phyloP scores from a whole-genome alignment of 805 yeast species.

The Yamadazyma phyllophila region DNA sequence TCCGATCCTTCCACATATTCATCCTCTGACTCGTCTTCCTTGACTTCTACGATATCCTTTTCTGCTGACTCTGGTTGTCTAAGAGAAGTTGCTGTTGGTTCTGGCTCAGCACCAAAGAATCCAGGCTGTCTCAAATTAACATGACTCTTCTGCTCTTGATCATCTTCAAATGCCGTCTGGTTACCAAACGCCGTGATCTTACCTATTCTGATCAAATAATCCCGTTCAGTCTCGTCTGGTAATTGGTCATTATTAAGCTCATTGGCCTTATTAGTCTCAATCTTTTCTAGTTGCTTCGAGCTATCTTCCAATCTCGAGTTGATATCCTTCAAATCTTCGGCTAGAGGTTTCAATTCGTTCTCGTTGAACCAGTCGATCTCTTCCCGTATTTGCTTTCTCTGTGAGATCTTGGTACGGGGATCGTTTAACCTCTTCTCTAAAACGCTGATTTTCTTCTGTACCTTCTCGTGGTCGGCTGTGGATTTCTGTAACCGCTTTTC shows the following conservation, averaged over 20 bases:
- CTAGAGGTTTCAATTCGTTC: constrained; percentile 52
- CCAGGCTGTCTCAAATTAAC: constrained; percentile 53
- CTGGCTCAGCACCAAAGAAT: constrained; percentile 17
- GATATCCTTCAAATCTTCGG: constrained; percentile 30
- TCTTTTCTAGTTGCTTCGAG: constrained; percentile 38
- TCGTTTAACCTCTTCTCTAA: constrained; percentile 49
- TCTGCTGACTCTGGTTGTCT: too few relatives aligned
- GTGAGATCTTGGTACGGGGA: constrained; percentile 64
- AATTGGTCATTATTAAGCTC: constrained; percentile 32
- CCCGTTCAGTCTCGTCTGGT: constrained; percentile 77
- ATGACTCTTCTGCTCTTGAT: constrained; percentile 36
- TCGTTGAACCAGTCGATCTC: constrained; percentile 53
- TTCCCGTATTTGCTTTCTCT: constrained; percentile 49
- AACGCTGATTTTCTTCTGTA: constrained; percentile 40
- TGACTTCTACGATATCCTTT: not conserved
- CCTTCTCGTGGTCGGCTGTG: constrained; percentile 42
- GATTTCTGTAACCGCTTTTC: constrained; percentile 72
- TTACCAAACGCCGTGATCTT: constrained; percentile 91
- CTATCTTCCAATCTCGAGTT: constrained; percentile 31
- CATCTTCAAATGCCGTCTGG: constrained; percentile 53
- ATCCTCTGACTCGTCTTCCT: not conserved
- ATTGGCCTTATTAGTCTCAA: constrained; percentile 13
- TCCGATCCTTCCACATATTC: not conserved
- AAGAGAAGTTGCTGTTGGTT: too few relatives aligned
- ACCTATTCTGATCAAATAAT: constrained; percentile 83